phyloP scores from a whole-genome alignment of 1,284 basidiomycete genomes.

The Cryptococcus maquisensis region DNA sequence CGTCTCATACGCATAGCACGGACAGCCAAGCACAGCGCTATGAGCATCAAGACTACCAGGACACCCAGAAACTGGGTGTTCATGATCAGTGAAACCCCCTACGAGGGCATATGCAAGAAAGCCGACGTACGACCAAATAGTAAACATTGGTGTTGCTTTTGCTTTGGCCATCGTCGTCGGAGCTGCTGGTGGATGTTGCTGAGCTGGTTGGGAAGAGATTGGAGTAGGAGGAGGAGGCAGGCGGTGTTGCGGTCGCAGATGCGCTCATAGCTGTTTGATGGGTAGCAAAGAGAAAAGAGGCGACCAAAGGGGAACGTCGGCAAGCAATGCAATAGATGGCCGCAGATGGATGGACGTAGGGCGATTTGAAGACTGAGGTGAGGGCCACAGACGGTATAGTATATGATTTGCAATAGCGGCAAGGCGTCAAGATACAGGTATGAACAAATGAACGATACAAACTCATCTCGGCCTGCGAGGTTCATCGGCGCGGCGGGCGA shows the following conservation, averaged over 20 bases:
- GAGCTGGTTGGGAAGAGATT: conserved; percentile 9
- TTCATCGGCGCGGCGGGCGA: too few relatives aligned
- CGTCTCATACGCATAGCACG: conserved; percentile 32
- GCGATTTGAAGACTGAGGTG: too few relatives aligned
- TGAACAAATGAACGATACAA: too few relatives aligned
- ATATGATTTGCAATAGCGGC: too few relatives aligned
- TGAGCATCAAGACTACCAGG: conserved; percentile 29
- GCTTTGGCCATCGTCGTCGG: neutral
- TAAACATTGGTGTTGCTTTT: conserved; percentile 21
- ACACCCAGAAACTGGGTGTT: conserved; percentile 39
- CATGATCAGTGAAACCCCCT: neutral
- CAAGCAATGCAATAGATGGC: neutral
- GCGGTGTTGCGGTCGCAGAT: conserved; percentile 1
- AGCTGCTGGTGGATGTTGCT: neutral
- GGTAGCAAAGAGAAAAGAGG: neutral
- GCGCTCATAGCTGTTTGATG: neutral
- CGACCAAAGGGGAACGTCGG: neutral
- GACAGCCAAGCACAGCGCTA: conserved; percentile 30
- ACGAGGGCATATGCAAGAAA: neutral
- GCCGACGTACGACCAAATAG: conserved; percentile 27
- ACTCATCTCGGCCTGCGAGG: too few relatives aligned
- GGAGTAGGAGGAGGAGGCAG: conserved; percentile 5
- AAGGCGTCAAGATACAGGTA: too few relatives aligned
- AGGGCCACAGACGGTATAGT: too few relatives aligned
- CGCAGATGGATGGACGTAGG: neutral